Evolutionary conservation across 352 stramenopile species (phyloP).

Genomic region (Phytophthora chlamydospora): DNA sequence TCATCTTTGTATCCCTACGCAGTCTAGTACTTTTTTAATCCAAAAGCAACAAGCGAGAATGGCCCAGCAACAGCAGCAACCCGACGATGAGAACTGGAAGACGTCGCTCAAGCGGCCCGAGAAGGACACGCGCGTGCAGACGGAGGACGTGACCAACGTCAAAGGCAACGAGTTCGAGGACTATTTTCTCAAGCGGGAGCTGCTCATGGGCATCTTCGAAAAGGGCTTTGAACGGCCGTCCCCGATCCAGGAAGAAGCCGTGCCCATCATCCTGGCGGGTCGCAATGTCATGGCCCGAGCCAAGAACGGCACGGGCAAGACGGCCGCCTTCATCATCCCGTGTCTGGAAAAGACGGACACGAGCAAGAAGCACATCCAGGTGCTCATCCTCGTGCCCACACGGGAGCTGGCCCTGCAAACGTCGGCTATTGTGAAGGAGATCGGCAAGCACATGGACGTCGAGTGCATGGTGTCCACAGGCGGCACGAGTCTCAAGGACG

Average conservation of each 20-base stretch:
- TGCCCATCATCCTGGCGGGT: constrained; percentile 98
- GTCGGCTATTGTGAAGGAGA: constrained; percentile 98
- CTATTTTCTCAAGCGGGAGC: constrained; percentile 99
- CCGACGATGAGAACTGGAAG: constrained; percentile 77
- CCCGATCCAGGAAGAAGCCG: constrained; percentile 99
- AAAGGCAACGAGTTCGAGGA: constrained; percentile 99
- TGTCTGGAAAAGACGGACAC: constrained; percentile 99
- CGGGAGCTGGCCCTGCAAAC: constrained; percentile 99
- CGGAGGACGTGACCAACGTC: constrained; percentile 98
- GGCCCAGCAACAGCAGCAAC: constrained; percentile 34
- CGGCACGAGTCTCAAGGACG: constrained; percentile 98
- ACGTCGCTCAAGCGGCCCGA: constrained; percentile 74
- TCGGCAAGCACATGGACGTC: constrained; percentile 97
- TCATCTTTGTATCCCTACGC: constrained; percentile 24
- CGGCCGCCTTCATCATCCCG: constrained; percentile 99
- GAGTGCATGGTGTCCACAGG: constrained; percentile 99
- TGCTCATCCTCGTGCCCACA: constrained; percentile 99
- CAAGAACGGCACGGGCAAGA: constrained; percentile 99
- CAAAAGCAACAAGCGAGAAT: constrained; percentile 22
- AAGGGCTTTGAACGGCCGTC: constrained; percentile 99
- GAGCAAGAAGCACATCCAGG: constrained; percentile 96
- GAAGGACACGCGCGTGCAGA: constrained; percentile 91
- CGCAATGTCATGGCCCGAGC: constrained; percentile 98
- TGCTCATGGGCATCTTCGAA: constrained; percentile 99
- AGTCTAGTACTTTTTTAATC: constrained; percentile 20